Evolutionary conservation across 495 filamentous ascomycete genomes (phyloP).

Genomic region (Penicillium alfredii): DNA sequence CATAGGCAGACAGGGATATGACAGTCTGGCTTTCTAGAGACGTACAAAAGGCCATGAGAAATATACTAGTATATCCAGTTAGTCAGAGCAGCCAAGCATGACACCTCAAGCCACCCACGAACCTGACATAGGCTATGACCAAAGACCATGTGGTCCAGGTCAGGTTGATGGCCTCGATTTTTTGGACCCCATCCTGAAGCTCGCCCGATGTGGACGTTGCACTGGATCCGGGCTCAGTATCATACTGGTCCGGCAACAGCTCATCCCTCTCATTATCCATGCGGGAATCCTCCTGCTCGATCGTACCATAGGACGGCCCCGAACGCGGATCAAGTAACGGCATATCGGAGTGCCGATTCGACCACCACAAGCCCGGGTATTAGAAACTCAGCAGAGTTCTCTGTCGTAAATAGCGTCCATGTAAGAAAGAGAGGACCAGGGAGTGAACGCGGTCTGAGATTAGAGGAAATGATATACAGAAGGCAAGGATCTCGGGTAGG

Average conservation of each 20-base stretch:
- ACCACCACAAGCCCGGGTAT: no score
- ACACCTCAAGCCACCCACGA: conserved; percentile 19
- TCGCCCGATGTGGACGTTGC: conserved; percentile 26
- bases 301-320: conserved; percentile 38
- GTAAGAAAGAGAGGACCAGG: conserved; percentile 6
- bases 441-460: not conserved
- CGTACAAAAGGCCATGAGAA: conserved; percentile 51
- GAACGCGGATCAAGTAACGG: conserved; percentile 31
- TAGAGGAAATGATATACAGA: not conserved
- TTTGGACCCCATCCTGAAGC: conserved; percentile 49
- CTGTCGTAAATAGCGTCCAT: conserved; percentile 19
- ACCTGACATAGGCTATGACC: conserved; percentile 52
- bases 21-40: conserved; percentile 53
- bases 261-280: conserved; percentile 31
- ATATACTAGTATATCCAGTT: no score
- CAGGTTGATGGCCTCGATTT: conserved; percentile 51
- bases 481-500: conserved; percentile 5
- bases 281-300: conserved; percentile 21
- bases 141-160: conserved; percentile 51
- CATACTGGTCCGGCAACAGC: conserved; percentile 28
- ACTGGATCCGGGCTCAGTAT: conserved; percentile 22
- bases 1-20: conserved; percentile 49
- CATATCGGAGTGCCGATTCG: conserved; percentile 24
- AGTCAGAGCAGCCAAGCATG: conserved; percentile 1
- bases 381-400: conserved; percentile 1